Percentiles rank a stretch among this genome's conserved stretches.
Evolutionary conservation across 768 basidiomycete genomes (phyloP).

Genomic region (Phanerodontia chrysosporium): DNA sequence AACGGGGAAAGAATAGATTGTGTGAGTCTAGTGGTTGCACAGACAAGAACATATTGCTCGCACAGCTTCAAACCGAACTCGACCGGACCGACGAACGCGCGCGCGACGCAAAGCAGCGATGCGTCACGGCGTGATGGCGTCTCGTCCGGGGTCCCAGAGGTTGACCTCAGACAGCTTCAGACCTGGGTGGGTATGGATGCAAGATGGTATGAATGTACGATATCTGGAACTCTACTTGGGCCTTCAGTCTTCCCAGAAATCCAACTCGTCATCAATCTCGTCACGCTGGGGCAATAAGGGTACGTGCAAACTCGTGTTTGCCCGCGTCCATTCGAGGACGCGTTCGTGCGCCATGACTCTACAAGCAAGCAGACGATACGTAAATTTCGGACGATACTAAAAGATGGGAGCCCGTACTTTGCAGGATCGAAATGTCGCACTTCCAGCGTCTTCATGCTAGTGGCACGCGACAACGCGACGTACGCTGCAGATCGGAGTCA

Average conservation of each 20-base stretch:
- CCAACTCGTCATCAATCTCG: constrained; percentile 1
- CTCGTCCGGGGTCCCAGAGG: too few species aligned
- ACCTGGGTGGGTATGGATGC: background rate
- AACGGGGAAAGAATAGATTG: too few species aligned
- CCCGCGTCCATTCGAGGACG: constrained; percentile 53
- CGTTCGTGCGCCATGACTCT: constrained; percentile 65
- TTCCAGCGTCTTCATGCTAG: constrained; percentile 59
- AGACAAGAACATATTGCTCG: too few species aligned
- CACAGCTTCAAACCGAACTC: too few species aligned
- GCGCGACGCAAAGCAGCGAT: too few species aligned
- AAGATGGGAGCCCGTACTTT: constrained; percentile 37
- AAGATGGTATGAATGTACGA: background rate
- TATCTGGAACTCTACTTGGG: background rate
- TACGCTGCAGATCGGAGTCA: constrained; percentile 53
- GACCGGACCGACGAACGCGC: too few species aligned
- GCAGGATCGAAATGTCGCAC: constrained; percentile 59
- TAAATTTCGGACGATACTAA: background rate
- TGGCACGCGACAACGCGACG: constrained; percentile 75
- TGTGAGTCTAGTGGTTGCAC: too few species aligned
- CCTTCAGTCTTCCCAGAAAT: background rate
- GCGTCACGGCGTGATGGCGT: too few species aligned
- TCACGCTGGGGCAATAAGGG: background rate
- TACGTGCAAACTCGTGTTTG: background rate
- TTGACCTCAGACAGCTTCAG: too few species aligned
- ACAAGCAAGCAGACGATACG: background rate